Evolutionary conservation across 345 rosid species (phyloP).

Genomic region (Citrus unshiu): DNA sequence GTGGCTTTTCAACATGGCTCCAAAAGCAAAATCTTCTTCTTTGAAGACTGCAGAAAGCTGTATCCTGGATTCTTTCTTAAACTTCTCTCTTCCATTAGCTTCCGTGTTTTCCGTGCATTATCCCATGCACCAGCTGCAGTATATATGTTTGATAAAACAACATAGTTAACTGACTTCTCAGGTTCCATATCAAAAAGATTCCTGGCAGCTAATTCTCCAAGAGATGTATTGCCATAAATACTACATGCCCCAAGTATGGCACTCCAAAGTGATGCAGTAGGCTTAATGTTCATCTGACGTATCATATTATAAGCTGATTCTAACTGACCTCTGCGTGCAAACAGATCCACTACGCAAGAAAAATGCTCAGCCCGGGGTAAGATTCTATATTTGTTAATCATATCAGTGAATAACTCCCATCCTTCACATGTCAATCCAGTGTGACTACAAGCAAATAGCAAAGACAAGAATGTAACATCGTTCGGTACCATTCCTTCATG

Average conservation of each 20-base stretch:
- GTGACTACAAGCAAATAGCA: conserved; percentile 72
- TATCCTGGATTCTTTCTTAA: conserved; percentile 53
- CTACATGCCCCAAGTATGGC: conserved; percentile 9
- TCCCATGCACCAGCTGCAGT: conserved; percentile 55
- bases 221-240: conserved; percentile 33
- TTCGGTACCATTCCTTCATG: conserved; percentile 53
- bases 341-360: conserved; percentile 66
- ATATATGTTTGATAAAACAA: conserved; percentile 56
- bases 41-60: conserved; percentile 45
- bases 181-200: conserved; percentile 51
- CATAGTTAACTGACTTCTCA: conserved; percentile 46
- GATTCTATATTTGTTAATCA: conserved; percentile 46
- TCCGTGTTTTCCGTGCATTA: conserved; percentile 37
- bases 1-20: conserved; percentile 18
- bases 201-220: conserved; percentile 48
- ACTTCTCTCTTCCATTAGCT: conserved; percentile 44
- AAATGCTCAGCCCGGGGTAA: conserved; percentile 54
- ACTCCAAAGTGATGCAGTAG: conserved; percentile 63
- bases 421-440: conserved; percentile 53
- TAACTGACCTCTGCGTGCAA: conserved; percentile 59
- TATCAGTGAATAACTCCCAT: conserved; percentile 50
- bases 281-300: conserved; percentile 30
- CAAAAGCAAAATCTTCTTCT: conserved; percentile 18
- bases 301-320: conserved; percentile 53
- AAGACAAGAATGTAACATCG: conserved; percentile 56